A percentile compares a stretch with the other conserved stretches of the same genome.
phyloP scores from a whole-genome alignment of 257 asterid species.

The Scutellaria barbata region DNA sequence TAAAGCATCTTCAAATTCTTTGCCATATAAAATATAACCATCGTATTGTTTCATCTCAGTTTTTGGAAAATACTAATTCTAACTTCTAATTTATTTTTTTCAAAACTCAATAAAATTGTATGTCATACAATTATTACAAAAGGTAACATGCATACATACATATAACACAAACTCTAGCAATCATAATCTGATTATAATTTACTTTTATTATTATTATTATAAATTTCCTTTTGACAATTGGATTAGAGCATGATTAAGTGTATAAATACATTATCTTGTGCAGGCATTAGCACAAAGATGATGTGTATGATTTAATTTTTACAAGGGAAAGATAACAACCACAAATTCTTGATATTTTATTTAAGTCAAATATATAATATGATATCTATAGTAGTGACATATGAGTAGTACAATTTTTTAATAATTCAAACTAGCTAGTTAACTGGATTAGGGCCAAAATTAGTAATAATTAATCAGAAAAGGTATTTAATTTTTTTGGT shows the following conservation, averaged over 20 bases:
- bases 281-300: conserved; percentile 32
- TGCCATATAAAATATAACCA: too few relatives aligned
- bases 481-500: neutral
- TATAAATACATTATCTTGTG: conserved; percentile 29
- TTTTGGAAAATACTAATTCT: too few relatives aligned
- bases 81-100: too few relatives aligned
- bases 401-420: too few relatives aligned
- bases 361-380: conserved; percentile 32
- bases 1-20: too few relatives aligned
- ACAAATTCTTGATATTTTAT: conserved; percentile 21
- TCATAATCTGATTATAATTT: conserved; percentile 5
- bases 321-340: conserved; percentile 27
- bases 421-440: neutral
- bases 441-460: conserved; percentile 13
- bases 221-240: neutral
- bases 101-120: too few relatives aligned
- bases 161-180: neutral
- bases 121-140: too few relatives aligned
- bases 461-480: neutral
- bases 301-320: conserved; percentile 22
- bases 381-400: conserved; percentile 23
- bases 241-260: conserved; percentile 7
- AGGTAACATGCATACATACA: too few relatives aligned
- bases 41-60: too few relatives aligned
- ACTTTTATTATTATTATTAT: neutral